A percentile compares a stretch with the other conserved stretches of the same genome.
These are phyloP conservation scores for Sphagnum magellanicum DNA, from an alignment of 228 moss, liverwort and hornwort genomes.

Conservation along the genomic window DNA sequence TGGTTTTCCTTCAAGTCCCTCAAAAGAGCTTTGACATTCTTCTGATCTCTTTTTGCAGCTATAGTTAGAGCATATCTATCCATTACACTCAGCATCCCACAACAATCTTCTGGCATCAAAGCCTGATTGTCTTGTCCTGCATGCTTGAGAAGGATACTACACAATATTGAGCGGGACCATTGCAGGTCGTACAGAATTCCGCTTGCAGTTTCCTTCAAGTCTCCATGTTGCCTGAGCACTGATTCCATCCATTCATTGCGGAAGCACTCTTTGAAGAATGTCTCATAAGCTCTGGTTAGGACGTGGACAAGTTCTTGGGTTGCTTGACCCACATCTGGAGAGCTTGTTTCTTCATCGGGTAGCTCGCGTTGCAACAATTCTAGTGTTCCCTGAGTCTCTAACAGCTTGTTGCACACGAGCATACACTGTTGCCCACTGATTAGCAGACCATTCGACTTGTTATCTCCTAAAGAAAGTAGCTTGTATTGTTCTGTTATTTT, in stretches of 20 bases:
- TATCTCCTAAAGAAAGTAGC: too few relatives aligned
- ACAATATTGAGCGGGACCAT: slow-evolving; percentile 12
- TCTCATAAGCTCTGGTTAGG: slow-evolving; percentile 2
- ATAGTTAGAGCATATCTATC: slow-evolving; percentile 2
- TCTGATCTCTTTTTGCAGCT: slow-evolving; percentile 6
- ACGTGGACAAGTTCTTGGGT: slow-evolving; percentile 7
- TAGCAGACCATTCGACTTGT: background rate
- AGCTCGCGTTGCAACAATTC: background rate
- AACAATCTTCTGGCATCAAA: slow-evolving; percentile 1
- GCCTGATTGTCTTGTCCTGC: background rate
- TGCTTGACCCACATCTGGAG: background rate
- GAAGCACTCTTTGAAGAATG: slow-evolving; percentile 14
- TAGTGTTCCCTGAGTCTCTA: background rate
- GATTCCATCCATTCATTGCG: slow-evolving; percentile 10
- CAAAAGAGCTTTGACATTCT: slow-evolving; percentile 1
- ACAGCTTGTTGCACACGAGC: slow-evolving; percentile 10
- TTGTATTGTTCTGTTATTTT: too few relatives aligned
- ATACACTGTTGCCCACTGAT: slow-evolving; percentile 9
- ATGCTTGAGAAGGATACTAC: slow-evolving; percentile 4
- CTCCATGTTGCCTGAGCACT: slow-evolving; percentile 5
- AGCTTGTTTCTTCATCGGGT: too few relatives aligned
- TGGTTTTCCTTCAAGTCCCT: background rate
- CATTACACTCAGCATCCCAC: slow-evolving; percentile 2
- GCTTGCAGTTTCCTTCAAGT: slow-evolving; percentile 10
- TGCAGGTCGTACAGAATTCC: slow-evolving; percentile 6